These are phyloP conservation scores for Euclidium syriacum DNA, from an alignment of 345 rosid species.

Conservation along the genomic window DNA sequence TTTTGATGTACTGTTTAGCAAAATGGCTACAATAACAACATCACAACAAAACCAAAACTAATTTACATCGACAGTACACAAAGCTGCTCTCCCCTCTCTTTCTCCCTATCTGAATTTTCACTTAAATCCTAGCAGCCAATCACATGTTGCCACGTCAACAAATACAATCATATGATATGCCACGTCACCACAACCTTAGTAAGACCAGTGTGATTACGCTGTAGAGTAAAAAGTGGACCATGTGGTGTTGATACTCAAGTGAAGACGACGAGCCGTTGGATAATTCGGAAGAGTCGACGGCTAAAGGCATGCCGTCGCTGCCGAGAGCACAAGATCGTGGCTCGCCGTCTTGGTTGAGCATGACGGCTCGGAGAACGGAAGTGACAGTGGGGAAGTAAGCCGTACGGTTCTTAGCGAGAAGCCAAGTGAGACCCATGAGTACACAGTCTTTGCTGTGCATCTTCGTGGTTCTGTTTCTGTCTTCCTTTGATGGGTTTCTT, in stretches of 20 bases:
- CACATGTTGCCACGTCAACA: neutral
- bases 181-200: slow-evolving; percentile 1
- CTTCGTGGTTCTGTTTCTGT: slow-evolving; percentile 59
- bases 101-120: slow-evolving; percentile 17
- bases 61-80: slow-evolving; percentile 22
- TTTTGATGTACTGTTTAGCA: neutral
- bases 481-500: slow-evolving; percentile 45
- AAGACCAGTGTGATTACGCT: slow-evolving; percentile 18
- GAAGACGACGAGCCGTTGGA: slow-evolving; percentile 36
- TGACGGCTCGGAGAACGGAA: slow-evolving; percentile 70
- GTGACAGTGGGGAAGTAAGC: slow-evolving; percentile 82
- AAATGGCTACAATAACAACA: slow-evolving; percentile 12
- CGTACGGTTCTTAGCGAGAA: slow-evolving; percentile 66
- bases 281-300: slow-evolving; percentile 72
- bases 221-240: slow-evolving; percentile 16
- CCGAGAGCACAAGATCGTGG: slow-evolving; percentile 70
- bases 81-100: neutral
- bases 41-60: slow-evolving; percentile 15
- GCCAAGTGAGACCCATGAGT: slow-evolving; percentile 97
- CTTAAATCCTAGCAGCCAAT: slow-evolving; percentile 1
- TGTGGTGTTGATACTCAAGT: neutral
- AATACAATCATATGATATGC: neutral
- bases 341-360: slow-evolving; percentile 48
- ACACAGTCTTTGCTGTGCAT: slow-evolving; percentile 89
- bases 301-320: slow-evolving; percentile 85